Conservation (phyloP, 164 flowering plant genomes). For the Echeveria elegans region DNA sequence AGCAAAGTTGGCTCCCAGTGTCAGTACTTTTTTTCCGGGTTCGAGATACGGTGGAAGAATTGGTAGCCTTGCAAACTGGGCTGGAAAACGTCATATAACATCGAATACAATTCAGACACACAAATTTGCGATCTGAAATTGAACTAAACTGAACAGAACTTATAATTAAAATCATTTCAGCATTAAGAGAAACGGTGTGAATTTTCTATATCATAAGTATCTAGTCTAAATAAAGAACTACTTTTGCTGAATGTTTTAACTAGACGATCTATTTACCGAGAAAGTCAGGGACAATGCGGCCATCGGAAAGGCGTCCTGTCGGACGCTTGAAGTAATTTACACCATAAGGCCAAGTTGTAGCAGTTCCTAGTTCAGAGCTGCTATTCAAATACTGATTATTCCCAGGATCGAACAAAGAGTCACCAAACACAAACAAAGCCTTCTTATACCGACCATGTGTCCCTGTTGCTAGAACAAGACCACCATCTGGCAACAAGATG, state of each 20-base stretch:
- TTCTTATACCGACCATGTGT: background rate
- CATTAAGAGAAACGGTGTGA: too few relatives aligned
- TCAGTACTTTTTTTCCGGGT: conserved; percentile 10
- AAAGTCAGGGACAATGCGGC: conserved; percentile 19
- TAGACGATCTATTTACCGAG: too few relatives aligned
- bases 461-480: background rate
- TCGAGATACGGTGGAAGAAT: conserved; percentile 18
- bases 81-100: conserved; percentile 6
- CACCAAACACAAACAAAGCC: conserved; percentile 13
- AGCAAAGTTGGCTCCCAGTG: conserved; percentile 21
- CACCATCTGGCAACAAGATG: background rate
- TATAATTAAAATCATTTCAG: too few relatives aligned
- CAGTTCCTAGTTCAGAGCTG: background rate
- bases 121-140: too few relatives aligned
- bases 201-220: too few relatives aligned
- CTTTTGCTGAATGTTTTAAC: too few relatives aligned
- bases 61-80: conserved; percentile 17
- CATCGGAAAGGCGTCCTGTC: conserved; percentile 16
- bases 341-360: conserved; percentile 13
- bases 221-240: background rate
- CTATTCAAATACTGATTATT: conserved; percentile 14
- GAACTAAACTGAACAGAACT: too few relatives aligned
- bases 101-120: too few relatives aligned
- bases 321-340: conserved; percentile 17
- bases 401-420: conserved; percentile 15